These are phyloP conservation scores for Entoloma clypeatum DNA, from an alignment of 1,284 basidiomycete genomes.

Conservation along the genomic window DNA sequence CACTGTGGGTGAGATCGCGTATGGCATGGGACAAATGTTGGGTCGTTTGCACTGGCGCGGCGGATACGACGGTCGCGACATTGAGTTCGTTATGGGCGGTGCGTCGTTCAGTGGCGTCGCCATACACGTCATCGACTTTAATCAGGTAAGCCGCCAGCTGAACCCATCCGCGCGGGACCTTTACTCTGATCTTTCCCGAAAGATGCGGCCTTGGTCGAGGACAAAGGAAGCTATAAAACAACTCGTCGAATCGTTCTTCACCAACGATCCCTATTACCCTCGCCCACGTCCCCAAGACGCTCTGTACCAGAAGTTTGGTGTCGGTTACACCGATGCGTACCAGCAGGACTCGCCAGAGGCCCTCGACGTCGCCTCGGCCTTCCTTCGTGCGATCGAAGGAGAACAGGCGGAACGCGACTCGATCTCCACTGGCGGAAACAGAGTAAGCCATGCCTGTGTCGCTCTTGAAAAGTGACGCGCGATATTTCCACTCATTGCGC, in stretches of 20 bases:
- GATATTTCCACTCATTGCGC: too few relatives aligned
- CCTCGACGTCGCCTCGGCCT: not conserved
- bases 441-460: too few relatives aligned
- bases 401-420: too few relatives aligned
- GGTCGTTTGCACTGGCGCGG: constrained; percentile 23
- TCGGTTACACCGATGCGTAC: constrained; percentile 22
- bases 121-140: constrained; percentile 30
- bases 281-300: constrained; percentile 21
- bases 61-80: constrained; percentile 29
- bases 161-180: too few relatives aligned
- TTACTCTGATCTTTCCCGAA: constrained; percentile 1
- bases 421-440: too few relatives aligned
- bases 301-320: constrained; percentile 24
- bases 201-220: constrained; percentile 23
- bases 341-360: not conserved
- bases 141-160: constrained; percentile 30
- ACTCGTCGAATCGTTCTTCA: constrained; percentile 26
- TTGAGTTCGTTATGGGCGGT: constrained; percentile 33
- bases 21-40: constrained; percentile 30
- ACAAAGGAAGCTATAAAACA: constrained; percentile 14
- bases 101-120: constrained; percentile 12
- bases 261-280: constrained; percentile 33
- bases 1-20: constrained; percentile 20
- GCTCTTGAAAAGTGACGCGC: too few relatives aligned
- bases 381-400: not conserved